Evolutionary conservation across 1,139 yeast genomes (phyloP).

Genomic region (Zygoascus hellenicus): DNA sequence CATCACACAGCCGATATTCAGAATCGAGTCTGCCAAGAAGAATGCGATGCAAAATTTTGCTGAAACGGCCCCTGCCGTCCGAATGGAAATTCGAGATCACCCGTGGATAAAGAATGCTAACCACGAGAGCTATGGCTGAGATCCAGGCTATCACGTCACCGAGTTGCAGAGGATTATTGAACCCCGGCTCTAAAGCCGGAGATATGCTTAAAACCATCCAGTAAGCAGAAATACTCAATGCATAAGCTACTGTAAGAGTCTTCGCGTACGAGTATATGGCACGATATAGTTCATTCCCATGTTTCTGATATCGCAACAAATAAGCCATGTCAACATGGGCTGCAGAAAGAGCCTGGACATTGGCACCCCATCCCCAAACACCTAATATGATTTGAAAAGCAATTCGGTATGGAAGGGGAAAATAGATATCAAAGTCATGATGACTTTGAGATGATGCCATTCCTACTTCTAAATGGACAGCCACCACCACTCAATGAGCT

Average conservation of each 20-base stretch:
- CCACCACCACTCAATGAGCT: too few species aligned
- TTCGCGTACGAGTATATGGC: constrained; percentile 26
- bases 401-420: constrained; percentile 48
- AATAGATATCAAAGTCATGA: constrained; percentile 32
- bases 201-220: constrained; percentile 19
- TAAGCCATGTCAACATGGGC: constrained; percentile 39
- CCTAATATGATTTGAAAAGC: constrained; percentile 42
- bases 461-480: too few species aligned
- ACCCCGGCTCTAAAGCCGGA: constrained; percentile 17
- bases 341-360: constrained; percentile 35
- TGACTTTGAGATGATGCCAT: background rate
- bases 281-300: constrained; percentile 20
- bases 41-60: constrained; percentile 48
- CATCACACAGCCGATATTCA: constrained; percentile 63
- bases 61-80: constrained; percentile 28
- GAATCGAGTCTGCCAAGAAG: constrained; percentile 51
- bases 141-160: constrained; percentile 35
- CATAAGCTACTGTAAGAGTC: constrained; percentile 17
- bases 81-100: constrained; percentile 21
- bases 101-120: constrained; percentile 20
- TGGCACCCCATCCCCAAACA: constrained; percentile 47
- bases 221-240: constrained; percentile 26
- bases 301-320: constrained; percentile 35
- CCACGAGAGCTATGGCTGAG: constrained; percentile 28
- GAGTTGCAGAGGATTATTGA: constrained; percentile 7